Evolutionary conservation across 2,329 filamentous ascomycete species (phyloP).

Genomic region (Curvularia verruculosa): DNA sequence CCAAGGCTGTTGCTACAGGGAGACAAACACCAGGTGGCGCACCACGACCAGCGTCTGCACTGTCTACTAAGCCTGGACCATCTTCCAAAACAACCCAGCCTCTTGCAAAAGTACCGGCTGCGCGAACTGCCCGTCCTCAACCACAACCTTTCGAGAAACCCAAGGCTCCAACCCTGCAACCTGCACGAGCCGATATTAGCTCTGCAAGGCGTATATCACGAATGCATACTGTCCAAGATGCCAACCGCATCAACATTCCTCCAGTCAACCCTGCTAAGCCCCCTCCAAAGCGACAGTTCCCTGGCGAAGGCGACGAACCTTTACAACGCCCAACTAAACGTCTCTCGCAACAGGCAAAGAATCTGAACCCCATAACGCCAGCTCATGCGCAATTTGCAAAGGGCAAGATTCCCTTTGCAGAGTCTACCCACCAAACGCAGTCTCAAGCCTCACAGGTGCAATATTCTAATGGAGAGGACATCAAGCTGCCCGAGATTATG

Average conservation of each 20-base stretch:
- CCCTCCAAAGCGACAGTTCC: slow-evolving; percentile 74
- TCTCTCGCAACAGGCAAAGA: slow-evolving; percentile 53
- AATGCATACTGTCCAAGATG: slow-evolving; percentile 67
- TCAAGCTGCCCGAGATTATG: slow-evolving; percentile 91
- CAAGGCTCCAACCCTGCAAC: slow-evolving; percentile 40
- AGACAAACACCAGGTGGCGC: slow-evolving; percentile 53
- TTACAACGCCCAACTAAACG: slow-evolving; percentile 51
- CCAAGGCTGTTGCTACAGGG: slow-evolving; percentile 55
- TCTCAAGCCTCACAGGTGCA: slow-evolving; percentile 67
- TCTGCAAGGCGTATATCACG: slow-evolving; percentile 63
- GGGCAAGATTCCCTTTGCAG: slow-evolving; percentile 86
- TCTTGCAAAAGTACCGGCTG: slow-evolving; percentile 34
- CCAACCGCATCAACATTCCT: slow-evolving; percentile 57
- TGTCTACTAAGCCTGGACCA: slow-evolving; percentile 30
- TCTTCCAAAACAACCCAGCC: slow-evolving; percentile 30
- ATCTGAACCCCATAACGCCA: slow-evolving; percentile 50
- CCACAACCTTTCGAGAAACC: slow-evolving; percentile 72
- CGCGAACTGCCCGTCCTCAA: slow-evolving; percentile 41
- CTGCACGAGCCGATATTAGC: slow-evolving; percentile 57
- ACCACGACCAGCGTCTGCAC: slow-evolving; percentile 38
- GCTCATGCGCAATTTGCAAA: slow-evolving; percentile 78
- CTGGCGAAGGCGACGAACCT: slow-evolving; percentile 71
- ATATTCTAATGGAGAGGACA: slow-evolving; percentile 86
- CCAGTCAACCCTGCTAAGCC: slow-evolving; percentile 72
- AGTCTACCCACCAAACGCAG: slow-evolving; percentile 59